Evolutionary conservation across 352 stramenopile genomes (phyloP).

Genomic region (Phytophthora sojae): DNA sequence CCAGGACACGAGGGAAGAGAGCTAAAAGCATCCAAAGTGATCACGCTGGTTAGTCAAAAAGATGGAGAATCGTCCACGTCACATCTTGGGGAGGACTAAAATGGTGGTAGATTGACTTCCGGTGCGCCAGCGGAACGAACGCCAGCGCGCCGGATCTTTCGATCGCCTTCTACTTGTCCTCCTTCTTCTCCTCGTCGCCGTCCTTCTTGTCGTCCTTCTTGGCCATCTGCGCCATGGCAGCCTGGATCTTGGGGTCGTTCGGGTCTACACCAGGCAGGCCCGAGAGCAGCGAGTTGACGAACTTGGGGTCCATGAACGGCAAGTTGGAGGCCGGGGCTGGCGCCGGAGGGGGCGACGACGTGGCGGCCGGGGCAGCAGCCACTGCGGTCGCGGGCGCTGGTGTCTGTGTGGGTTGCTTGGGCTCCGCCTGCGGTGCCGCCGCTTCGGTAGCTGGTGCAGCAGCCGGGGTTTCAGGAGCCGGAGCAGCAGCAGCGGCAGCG

Average conservation of each 20-base stretch:
- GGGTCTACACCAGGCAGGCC: constrained; percentile 90
- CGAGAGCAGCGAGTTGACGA: constrained; percentile 91
- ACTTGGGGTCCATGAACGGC: constrained; percentile 91
- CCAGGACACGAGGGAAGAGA: constrained; percentile 28
- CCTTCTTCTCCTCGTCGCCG: constrained; percentile 86
- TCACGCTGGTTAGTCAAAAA: constrained; percentile 19
- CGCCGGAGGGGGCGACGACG: constrained; percentile 59
- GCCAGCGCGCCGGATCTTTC: constrained; percentile 8
- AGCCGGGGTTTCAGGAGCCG: constrained; percentile 24
- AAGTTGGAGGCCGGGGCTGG: constrained; percentile 81
- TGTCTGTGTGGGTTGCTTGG: constrained; percentile 50
- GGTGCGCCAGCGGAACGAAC: constrained; percentile 14
- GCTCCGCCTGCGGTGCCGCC: constrained; percentile 24
- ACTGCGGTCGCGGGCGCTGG: constrained; percentile 31
- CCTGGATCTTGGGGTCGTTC: constrained; percentile 94
- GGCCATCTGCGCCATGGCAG: constrained; percentile 89
- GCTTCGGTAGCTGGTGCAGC: constrained; percentile 57
- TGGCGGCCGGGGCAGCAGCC: constrained; percentile 23
- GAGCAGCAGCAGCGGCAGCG: constrained; percentile 52
- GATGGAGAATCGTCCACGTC: constrained; percentile 3
- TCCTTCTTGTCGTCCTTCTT: constrained; percentile 87
- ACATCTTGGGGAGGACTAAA: constrained; percentile 11
- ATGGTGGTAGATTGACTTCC: constrained; percentile 26
- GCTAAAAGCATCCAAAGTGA: constrained; percentile 17
- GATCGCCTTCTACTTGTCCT: constrained; percentile 71